A percentile compares a stretch with the other conserved stretches of the same genome.
These are phyloP conservation scores for Coemansia sp. DNA, from an alignment of 192 early-diverging fungal genomes.

Conservation along the genomic window DNA sequence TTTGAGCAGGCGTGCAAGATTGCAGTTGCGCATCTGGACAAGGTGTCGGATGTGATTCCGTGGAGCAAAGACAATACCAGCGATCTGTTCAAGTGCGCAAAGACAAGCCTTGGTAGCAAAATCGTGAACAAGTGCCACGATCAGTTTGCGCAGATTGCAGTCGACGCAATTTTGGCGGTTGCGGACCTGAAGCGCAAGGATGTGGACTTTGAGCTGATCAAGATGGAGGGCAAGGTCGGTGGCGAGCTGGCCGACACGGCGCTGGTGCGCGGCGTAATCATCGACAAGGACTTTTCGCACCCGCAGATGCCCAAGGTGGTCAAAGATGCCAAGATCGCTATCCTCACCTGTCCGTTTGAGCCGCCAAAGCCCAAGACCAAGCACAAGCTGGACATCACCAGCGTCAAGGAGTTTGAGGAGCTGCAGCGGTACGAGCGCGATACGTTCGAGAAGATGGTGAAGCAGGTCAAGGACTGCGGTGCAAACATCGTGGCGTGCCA, in stretches of 20 bases:
- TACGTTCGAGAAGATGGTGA: constrained; percentile 97
- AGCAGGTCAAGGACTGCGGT: constrained; percentile 94
- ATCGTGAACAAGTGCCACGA: constrained; percentile 99
- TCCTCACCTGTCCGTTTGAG: constrained; percentile 99
- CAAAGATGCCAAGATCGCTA: constrained; percentile 93
- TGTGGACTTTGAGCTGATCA: constrained; percentile 99
- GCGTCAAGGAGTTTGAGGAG: constrained; percentile 97
- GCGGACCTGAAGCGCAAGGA: constrained; percentile 99
- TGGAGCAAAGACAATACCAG: constrained; percentile 78
- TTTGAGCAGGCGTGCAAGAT: constrained; percentile 96
- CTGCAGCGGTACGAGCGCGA: constrained; percentile 93
- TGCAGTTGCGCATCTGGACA: constrained; percentile 89
- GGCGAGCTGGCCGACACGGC: constrained; percentile 92
- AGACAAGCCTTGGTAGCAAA: constrained; percentile 97
- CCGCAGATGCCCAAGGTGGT: constrained; percentile 99
- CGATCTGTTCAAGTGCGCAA: constrained; percentile 91
- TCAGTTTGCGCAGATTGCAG: constrained; percentile 96
- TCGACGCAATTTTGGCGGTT: constrained; percentile 95
- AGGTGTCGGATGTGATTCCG: constrained; percentile 86
- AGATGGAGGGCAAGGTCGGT: constrained; percentile 98
- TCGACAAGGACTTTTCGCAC: constrained; percentile 99
- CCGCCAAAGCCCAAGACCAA: constrained; percentile 99
- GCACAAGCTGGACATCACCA: constrained; percentile 98
- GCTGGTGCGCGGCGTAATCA: constrained; percentile 95
- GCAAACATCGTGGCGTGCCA: constrained; percentile 99